Evolutionary conservation across 352 stramenopile species (phyloP), one percentile per base, ranked within the genome.

Genomic region (Phytophthora cactorum): DNA sequence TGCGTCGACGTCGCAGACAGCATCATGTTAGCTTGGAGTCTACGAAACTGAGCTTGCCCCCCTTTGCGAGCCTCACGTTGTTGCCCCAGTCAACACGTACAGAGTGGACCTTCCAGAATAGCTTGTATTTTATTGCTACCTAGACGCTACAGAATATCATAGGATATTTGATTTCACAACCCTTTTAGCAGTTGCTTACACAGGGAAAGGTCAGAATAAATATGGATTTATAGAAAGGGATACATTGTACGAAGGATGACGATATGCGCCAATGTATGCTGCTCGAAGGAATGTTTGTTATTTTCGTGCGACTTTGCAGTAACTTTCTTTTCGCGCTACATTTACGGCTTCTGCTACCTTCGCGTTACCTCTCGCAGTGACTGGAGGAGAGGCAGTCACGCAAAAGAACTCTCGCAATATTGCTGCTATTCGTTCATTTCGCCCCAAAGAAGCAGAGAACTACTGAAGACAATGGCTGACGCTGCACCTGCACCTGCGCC

Each of bases 371-470:
- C 2, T 1, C 0, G 0, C 14, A 72, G 71, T 84, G 79, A 78
- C 65, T 88, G 79, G 79, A 68, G 63, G 64, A 64, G 55, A 78
- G 39, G 22, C 25, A 9, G 10, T 38, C 15, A 29, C 38, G 7
- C 36, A 43, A 39, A 43, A 6, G 14, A 34, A n/a, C 32, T 29
- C 4, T 49, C 10, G 2, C 22, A 8, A 10, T 44, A 32, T 28
- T 28, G 4, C 3, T 31, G 31, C 62, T 83, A 91, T 93, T 95
- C 82, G 82, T 93, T 93, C 84, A 92, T 88, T 92, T 92, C 84
- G 81, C 84, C 84, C 69, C 85, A 43, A 87, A 83, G 65, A 87
- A 91, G 55, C 66, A 81, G 70, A 74, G 25, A 77, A 65, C 41
- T 64, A 63, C 45, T 41, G 5, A 66, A 59, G 49, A 70, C 41